phyloP scores from a whole-genome alignment of 306 rosid species.

The Echinosophora koreensis region DNA sequence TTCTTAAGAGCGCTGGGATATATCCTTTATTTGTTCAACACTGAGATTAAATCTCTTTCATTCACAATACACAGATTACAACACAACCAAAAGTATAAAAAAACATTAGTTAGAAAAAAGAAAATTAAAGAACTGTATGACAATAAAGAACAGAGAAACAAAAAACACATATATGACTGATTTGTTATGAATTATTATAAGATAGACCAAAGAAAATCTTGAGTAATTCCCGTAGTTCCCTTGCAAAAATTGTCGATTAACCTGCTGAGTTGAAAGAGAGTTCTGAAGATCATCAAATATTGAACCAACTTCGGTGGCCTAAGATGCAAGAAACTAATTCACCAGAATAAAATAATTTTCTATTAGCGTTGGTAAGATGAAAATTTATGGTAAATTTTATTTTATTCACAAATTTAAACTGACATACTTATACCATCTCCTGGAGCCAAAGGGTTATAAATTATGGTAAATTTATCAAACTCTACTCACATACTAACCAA shows the following conservation, averaged over 20 bases:
- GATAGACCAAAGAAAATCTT: not conserved
- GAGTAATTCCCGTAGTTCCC: slow-evolving; percentile 77
- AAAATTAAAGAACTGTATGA: not conserved
- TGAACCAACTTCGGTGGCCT: slow-evolving; percentile 61
- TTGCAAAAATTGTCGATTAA: slow-evolving; percentile 71
- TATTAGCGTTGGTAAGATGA: too few relatives aligned
- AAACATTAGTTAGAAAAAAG: slow-evolving; percentile 17
- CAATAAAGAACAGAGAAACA: not conserved
- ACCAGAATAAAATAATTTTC: not conserved
- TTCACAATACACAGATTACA: slow-evolving; percentile 44
- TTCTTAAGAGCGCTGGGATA: slow-evolving; percentile 78
- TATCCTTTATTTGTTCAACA: slow-evolving; percentile 69
- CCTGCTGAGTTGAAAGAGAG: slow-evolving; percentile 78
- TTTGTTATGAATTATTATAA: not conserved
- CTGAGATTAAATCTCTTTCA: slow-evolving; percentile 69
- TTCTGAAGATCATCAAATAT: slow-evolving; percentile 77
- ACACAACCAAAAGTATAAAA: too few relatives aligned
- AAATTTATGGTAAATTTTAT: too few relatives aligned
- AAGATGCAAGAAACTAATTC: slow-evolving; percentile 76
- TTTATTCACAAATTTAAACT: too few relatives aligned
- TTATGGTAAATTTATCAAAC: too few relatives aligned
- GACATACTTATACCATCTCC: too few relatives aligned
- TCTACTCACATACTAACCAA: too few relatives aligned
- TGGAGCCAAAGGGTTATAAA: too few relatives aligned
- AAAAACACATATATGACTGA: not conserved